phyloP scores from a whole-genome alignment of 345 rosid species.

The Populus simonii region DNA sequence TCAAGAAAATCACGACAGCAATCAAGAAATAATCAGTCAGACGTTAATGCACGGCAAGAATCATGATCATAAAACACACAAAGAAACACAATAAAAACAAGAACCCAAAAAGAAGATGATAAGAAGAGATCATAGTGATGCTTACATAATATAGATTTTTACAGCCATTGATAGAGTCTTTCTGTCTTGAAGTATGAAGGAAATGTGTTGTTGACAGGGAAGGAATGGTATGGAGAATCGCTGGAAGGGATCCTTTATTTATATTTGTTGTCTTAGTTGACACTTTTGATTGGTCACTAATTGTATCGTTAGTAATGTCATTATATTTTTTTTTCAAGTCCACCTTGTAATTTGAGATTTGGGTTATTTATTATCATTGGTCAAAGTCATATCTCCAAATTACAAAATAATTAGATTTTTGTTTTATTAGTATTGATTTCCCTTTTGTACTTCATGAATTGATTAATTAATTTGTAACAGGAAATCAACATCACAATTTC shows the following conservation, averaged over 20 bases:
- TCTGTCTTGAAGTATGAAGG: not conserved
- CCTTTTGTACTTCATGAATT: not conserved
- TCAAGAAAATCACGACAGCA: not conserved
- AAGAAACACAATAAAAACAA: not conserved
- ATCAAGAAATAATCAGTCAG: conserved; percentile 1
- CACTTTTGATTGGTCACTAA: conserved; percentile 9
- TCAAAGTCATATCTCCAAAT: not conserved
- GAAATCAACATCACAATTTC: too few species aligned
- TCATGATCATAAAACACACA: not conserved
- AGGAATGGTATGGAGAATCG: not conserved
- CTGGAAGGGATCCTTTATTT: conserved; percentile 22
- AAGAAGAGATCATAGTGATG: not conserved
- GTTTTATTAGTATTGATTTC: not conserved
- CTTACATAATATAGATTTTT: conserved; percentile 63
- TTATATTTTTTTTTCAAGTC: not conserved
- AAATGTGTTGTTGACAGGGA: conserved; percentile 1
- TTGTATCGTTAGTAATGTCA: conserved; percentile 14
- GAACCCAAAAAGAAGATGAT: not conserved
- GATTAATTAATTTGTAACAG: not conserved
- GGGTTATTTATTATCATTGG: not conserved
- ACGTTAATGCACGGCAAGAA: not conserved
- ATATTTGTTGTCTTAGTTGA: conserved; percentile 14
- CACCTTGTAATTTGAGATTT: too few species aligned
- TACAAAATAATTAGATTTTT: not conserved
- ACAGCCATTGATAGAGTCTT: conserved; percentile 42